Conservation (phyloP, 2,329 filamentous ascomycete genomes). For the Cercospora beticola region DNA sequence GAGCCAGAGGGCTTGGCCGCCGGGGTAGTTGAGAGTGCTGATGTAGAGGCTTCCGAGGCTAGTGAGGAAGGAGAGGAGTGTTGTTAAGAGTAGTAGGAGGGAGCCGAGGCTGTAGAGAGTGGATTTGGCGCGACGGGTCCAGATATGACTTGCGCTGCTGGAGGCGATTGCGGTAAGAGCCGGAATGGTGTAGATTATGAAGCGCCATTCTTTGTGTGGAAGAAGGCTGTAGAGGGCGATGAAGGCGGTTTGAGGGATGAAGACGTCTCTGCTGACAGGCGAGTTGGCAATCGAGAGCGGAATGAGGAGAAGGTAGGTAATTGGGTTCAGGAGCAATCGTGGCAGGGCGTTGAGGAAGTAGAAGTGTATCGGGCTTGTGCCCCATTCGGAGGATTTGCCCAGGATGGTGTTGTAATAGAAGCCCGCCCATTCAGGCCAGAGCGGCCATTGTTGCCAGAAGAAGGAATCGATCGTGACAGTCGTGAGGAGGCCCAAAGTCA, state of each 20-base stretch:
- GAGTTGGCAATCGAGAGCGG: constrained; percentile 53
- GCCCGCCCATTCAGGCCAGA: constrained; percentile 88
- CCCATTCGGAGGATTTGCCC: constrained; percentile 83
- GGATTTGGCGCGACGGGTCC: constrained; percentile 61
- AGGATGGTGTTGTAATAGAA: constrained; percentile 91
- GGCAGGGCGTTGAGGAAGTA: constrained; percentile 83
- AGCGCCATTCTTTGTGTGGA: constrained; percentile 94
- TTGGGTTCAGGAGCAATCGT: constrained; percentile 78
- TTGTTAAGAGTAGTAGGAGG: constrained; percentile 57
- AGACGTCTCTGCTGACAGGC: constrained; percentile 50
- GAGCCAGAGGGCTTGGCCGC: constrained; percentile 69
- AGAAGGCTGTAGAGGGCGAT: constrained; percentile 79
- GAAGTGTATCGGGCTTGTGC: constrained; percentile 78
- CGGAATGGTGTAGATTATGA: constrained; percentile 86
- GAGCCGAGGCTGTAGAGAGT: constrained; percentile 56
- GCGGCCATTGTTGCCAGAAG: constrained; percentile 75
- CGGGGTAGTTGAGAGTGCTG: constrained; percentile 90
- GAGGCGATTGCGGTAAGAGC: constrained; percentile 75
- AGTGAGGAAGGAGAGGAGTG: constrained; percentile 58
- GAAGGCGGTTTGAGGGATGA: constrained; percentile 69
- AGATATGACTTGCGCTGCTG: constrained; percentile 68
- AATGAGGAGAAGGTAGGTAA: constrained; percentile 56
- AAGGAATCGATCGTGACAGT: constrained; percentile 82
- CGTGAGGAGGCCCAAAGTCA: constrained; percentile 63
- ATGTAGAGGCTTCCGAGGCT: constrained; percentile 70